Evolutionary conservation across 2,329 filamentous ascomycete species (phyloP).

Genomic region (Fusarium sp.): DNA sequence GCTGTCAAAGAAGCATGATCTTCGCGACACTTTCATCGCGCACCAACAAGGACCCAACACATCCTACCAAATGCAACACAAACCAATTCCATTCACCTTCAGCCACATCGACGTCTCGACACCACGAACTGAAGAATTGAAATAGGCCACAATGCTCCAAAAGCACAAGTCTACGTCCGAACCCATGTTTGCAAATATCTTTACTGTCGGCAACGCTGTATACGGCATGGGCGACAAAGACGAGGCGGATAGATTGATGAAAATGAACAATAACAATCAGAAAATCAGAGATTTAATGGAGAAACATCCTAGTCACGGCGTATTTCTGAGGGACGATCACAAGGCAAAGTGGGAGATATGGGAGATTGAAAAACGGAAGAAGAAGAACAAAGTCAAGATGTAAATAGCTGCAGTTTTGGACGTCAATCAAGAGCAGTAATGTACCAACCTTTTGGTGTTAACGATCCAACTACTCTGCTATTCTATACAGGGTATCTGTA

Average conservation of each 20-base stretch:
- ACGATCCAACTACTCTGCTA: rapidly evolving
- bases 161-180: background rate
- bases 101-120: background rate
- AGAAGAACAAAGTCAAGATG: background rate
- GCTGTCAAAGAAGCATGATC: background rate
- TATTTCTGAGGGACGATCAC: rapidly evolving
- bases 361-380: rapidly evolving
- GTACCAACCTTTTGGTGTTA: rapidly evolving
- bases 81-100: background rate
- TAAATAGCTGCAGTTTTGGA: too few species aligned
- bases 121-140: rapidly evolving
- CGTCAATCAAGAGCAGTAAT: background rate
- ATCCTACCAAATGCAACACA: background rate
- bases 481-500: background rate
- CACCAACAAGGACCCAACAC: rapidly evolving
- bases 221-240: background rate
- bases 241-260: background rate
- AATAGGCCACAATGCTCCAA: background rate
- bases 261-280: background rate
- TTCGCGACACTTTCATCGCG: background rate
- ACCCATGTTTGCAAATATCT: background rate
- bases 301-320: rapidly evolving
- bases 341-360: background rate
- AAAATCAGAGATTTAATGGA: rapidly evolving
- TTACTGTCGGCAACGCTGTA: background rate